Evolutionary conservation across 371 early-diverging fungal genomes (phyloP).

Genomic region (Lichtheimia ramosa): DNA sequence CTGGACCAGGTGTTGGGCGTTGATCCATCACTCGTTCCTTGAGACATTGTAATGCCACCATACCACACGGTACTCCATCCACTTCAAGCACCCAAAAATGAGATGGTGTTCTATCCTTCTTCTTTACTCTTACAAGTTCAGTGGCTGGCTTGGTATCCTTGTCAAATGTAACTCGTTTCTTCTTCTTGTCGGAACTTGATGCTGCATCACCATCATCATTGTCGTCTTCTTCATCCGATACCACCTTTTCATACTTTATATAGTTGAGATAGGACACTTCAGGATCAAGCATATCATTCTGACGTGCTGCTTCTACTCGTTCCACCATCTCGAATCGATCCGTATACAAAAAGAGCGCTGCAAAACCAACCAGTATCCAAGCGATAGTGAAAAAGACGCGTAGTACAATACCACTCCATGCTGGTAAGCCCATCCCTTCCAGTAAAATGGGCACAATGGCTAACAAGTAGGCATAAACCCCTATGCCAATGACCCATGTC

Average conservation of each 20-base stretch:
- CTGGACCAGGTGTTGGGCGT: constrained; percentile 12
- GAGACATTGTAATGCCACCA: constrained; percentile 33
- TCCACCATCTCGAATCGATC: constrained; percentile 39
- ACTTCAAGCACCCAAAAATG: constrained; percentile 48
- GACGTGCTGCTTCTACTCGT: constrained; percentile 32
- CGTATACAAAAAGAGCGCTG: constrained; percentile 30
- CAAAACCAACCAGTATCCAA: constrained; percentile 33
- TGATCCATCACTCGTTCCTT: constrained; percentile 24
- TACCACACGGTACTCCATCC: constrained; percentile 37
- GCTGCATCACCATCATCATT: not conserved
- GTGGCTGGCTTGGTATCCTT: constrained; percentile 32
- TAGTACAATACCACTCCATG: constrained; percentile 15
- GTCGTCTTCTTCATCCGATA: constrained; percentile 3
- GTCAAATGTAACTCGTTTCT: constrained; percentile 30
- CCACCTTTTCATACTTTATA: constrained; percentile 20
- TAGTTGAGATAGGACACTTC: constrained; percentile 40
- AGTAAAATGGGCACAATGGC: constrained; percentile 24
- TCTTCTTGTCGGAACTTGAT: constrained; percentile 8
- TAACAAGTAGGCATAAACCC: constrained; percentile 29
- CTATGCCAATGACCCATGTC: constrained; percentile 35
- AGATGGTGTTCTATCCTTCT: constrained; percentile 30
- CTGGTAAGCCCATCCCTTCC: constrained; percentile 24
- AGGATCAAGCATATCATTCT: constrained; percentile 42
- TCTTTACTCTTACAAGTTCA: constrained; percentile 33
- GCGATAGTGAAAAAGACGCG: constrained; percentile 27